Conservation (phyloP, 495 filamentous ascomycete genomes). For the Chaetomium fimeti region DNA sequence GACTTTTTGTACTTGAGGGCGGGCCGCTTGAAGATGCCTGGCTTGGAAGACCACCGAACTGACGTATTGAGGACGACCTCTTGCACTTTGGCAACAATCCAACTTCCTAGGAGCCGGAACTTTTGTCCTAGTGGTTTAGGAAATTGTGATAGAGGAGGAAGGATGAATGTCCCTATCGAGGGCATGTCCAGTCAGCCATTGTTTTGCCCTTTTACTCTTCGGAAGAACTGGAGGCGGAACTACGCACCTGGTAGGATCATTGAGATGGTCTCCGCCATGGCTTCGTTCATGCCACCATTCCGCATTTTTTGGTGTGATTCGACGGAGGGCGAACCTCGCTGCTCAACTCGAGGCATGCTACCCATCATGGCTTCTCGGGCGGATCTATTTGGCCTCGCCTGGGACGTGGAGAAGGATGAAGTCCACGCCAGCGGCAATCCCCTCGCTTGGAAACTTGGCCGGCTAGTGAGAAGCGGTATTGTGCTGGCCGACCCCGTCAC, state of each 20-base stretch:
- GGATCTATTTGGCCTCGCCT: neutral
- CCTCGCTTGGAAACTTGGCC: neutral
- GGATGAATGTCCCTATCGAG: slow-evolving; percentile 31
- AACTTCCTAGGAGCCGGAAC: slow-evolving; percentile 24
- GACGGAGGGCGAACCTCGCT: neutral
- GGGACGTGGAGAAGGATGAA: slow-evolving; percentile 11
- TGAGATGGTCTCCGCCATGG: neutral
- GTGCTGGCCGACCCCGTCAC: neutral
- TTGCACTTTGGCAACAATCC: slow-evolving; percentile 21
- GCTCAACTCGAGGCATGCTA: neutral
- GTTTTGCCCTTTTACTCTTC: neutral
- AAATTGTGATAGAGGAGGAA: slow-evolving; percentile 27
- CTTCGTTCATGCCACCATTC: neutral
- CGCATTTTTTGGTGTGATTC: neutral
- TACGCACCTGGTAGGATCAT: slow-evolving; percentile 27
- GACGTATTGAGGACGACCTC: slow-evolving; percentile 7
- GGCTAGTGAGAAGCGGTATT: neutral
- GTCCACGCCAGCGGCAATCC: neutral
- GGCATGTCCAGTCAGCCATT: slow-evolving; percentile 3
- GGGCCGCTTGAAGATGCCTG: slow-evolving; percentile 30
- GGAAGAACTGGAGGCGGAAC: neutral
- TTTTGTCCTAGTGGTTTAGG: slow-evolving; percentile 18
- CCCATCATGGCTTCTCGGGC: neutral
- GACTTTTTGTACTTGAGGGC: slow-evolving; percentile 42
- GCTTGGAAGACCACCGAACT: slow-evolving; percentile 34